Evolutionary conservation across 768 basidiomycete species (phyloP).

Genomic region (Russula foetens): DNA sequence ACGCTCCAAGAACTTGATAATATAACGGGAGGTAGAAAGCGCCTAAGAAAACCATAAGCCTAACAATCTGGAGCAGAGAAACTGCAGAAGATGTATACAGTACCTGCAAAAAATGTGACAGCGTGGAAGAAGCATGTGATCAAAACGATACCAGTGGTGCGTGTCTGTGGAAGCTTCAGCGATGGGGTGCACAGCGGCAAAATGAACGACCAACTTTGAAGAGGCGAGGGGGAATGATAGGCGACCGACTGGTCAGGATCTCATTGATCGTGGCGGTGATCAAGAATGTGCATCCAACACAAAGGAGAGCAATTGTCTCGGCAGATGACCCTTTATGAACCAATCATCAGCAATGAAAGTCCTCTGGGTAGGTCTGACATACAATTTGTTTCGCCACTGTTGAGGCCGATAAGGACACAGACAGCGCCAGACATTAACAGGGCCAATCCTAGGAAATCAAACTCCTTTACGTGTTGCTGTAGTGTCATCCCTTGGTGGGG

Average conservation of each 20-base stretch:
- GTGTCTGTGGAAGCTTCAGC: conserved; percentile 39
- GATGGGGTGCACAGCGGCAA: not conserved
- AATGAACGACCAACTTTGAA: conserved; percentile 43
- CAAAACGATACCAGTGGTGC: conserved; percentile 59
- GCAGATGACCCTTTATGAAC: conserved; percentile 43
- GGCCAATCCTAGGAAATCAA: conserved; percentile 63
- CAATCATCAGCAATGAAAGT: not conserved
- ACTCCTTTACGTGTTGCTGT: conserved; percentile 49
- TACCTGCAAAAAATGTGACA: conserved; percentile 50
- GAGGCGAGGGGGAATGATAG: conserved; percentile 66
- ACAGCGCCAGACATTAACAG: conserved; percentile 61
- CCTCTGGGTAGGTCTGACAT: conserved; percentile 22
- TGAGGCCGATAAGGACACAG: conserved; percentile 63
- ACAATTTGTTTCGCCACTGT: conserved; percentile 63
- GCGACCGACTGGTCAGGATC: conserved; percentile 49
- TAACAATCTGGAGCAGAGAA: not conserved
- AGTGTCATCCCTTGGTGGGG: conserved; percentile 55
- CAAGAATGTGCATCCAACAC: conserved; percentile 47
- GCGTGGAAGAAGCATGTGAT: conserved; percentile 56
- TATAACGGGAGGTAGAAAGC: conserved; percentile 70
- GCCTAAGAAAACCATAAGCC: conserved; percentile 25
- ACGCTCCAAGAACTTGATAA: conserved; percentile 70
- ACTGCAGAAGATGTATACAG: not conserved
- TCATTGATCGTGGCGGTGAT: conserved; percentile 51
- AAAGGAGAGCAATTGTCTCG: conserved; percentile 55